These are phyloP conservation scores for Phaeosphaeriaceae sp. DNA, from an alignment of 2,329 filamentous ascomycete genomes.

Conservation along the genomic window DNA sequence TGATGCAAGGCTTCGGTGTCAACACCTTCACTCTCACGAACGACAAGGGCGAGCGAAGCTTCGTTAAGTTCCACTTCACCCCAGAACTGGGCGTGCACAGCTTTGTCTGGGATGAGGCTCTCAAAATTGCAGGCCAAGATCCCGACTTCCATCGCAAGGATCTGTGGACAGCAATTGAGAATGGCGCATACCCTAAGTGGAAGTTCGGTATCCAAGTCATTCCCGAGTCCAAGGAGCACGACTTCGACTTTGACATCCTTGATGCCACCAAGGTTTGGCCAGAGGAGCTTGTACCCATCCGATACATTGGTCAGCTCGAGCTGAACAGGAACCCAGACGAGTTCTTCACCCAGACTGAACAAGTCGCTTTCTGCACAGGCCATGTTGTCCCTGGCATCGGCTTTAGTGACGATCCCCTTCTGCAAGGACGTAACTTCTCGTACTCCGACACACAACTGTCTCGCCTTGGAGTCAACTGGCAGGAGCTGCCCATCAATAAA, in stretches of 20 bases:
- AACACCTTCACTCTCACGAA: constrained; percentile 78
- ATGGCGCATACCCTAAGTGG: constrained; percentile 75
- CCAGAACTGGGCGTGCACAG: constrained; percentile 78
- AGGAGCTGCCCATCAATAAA: constrained; percentile 78
- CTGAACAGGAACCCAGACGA: constrained; percentile 82
- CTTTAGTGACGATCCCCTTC: constrained; percentile 76
- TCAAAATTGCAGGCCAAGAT: constrained; percentile 69
- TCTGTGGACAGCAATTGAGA: constrained; percentile 75
- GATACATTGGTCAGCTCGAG: constrained; percentile 80
- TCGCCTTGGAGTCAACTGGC: constrained; percentile 75
- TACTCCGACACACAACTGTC: constrained; percentile 74
- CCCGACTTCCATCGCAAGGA: constrained; percentile 85
- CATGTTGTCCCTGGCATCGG: constrained; percentile 82
- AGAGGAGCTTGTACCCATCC: constrained; percentile 75
- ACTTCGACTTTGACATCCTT: constrained; percentile 85
- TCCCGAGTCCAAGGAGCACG: constrained; percentile 72
- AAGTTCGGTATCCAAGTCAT: constrained; percentile 83
- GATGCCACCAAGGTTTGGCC: constrained; percentile 89
- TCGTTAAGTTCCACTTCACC: constrained; percentile 81
- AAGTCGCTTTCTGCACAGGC: constrained; percentile 81
- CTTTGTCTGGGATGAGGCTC: constrained; percentile 79
- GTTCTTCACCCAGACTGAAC: constrained; percentile 83
- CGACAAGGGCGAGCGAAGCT: constrained; percentile 70
- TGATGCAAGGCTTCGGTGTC: constrained; percentile 88
- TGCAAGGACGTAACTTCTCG: constrained; percentile 75